These are phyloP conservation scores for Beauveria pseudobassiana DNA, from an alignment of 2,329 filamentous ascomycete species.

Conservation along the genomic window DNA sequence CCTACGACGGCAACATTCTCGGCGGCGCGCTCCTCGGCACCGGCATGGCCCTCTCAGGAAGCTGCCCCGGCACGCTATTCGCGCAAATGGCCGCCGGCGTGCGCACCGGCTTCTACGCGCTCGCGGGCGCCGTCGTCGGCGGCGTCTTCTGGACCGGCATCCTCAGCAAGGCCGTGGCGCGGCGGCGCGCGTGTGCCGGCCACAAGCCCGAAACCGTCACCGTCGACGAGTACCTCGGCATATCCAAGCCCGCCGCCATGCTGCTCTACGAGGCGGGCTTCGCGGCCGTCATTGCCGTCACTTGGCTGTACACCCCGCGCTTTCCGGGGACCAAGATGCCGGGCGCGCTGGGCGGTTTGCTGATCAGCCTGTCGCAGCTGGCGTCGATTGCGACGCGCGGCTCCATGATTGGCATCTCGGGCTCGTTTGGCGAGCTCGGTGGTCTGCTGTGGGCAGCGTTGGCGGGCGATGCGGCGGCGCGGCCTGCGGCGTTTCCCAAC, in stretches of 20 bases:
- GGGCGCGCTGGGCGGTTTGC: constrained; percentile 47
- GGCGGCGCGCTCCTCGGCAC: constrained; percentile 54
- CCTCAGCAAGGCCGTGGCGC: constrained; percentile 28
- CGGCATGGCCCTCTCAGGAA: constrained; percentile 60
- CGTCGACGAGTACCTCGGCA: constrained; percentile 32
- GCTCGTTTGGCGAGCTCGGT: constrained; percentile 54
- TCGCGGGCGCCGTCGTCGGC: constrained; percentile 47
- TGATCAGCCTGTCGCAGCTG: constrained; percentile 52
- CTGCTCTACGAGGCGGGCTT: constrained; percentile 36
- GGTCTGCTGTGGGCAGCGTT: constrained; percentile 42
- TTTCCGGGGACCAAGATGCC: constrained; percentile 27
- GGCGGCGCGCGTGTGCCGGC: constrained; percentile 19
- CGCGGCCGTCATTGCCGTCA: constrained; percentile 31
- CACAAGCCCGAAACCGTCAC: constrained; percentile 24
- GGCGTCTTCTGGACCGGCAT: constrained; percentile 45
- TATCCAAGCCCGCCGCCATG: constrained; percentile 30
- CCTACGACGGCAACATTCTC: constrained; percentile 57
- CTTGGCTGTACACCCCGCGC: constrained; percentile 25
- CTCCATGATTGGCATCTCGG: constrained; percentile 52
- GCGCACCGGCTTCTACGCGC: constrained; percentile 40
- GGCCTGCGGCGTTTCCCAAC: constrained; percentile 27
- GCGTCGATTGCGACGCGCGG: constrained; percentile 45
- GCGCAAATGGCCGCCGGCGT: constrained; percentile 51
- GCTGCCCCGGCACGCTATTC: constrained; percentile 59
- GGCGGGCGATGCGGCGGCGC: constrained; percentile 18